Evolutionary conservation across 352 stramenopile species (phyloP).

Genomic region (Globisporangium viniferum): DNA sequence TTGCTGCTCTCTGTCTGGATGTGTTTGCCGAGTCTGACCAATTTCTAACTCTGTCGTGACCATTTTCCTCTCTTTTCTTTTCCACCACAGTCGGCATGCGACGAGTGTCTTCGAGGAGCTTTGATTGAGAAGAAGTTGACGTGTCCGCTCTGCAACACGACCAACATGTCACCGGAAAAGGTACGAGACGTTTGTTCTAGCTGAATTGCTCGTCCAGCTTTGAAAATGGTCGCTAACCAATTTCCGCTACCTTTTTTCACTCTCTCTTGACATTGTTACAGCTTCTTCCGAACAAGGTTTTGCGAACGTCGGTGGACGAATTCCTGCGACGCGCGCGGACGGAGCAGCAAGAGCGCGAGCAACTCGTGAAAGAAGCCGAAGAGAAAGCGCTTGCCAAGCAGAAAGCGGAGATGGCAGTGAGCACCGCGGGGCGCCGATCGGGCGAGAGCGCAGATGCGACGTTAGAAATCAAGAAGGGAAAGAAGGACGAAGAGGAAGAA

Average conservation of each 20-base stretch:
- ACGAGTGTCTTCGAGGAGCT: conserved; percentile 75
- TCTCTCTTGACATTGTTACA: not conserved
- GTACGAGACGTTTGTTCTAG: conserved; percentile 11
- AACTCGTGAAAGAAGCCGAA: conserved; percentile 82
- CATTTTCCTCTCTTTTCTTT: conserved; percentile 10
- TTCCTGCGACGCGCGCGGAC: conserved; percentile 73
- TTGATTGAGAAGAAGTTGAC: conserved; percentile 81
- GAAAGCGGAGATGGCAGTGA: conserved; percentile 60
- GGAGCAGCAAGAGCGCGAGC: conserved; percentile 82
- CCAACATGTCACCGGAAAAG: conserved; percentile 85
- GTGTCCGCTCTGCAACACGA: conserved; percentile 72
- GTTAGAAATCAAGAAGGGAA: conserved; percentile 84
- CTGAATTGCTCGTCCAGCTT: not conserved
- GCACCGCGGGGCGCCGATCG: conserved; percentile 38
- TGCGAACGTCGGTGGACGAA: conserved; percentile 81
- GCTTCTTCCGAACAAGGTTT: conserved; percentile 78
- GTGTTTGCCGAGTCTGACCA: not conserved
- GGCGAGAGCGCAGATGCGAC: conserved; percentile 80
- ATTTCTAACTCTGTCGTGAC: conserved; percentile 10
- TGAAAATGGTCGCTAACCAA: not conserved
- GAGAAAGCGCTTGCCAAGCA: conserved; percentile 80
- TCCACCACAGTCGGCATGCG: conserved; percentile 60
- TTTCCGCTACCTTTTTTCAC: not conserved
- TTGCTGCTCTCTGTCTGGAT: not conserved
- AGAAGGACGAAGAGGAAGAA: conserved; percentile 70